A percentile compares a stretch with the other conserved stretches of the same genome.
These are phyloP conservation scores for Psilocybe mexicana DNA, from an alignment of 1,284 basidiomycete species.

Conservation along the genomic window DNA sequence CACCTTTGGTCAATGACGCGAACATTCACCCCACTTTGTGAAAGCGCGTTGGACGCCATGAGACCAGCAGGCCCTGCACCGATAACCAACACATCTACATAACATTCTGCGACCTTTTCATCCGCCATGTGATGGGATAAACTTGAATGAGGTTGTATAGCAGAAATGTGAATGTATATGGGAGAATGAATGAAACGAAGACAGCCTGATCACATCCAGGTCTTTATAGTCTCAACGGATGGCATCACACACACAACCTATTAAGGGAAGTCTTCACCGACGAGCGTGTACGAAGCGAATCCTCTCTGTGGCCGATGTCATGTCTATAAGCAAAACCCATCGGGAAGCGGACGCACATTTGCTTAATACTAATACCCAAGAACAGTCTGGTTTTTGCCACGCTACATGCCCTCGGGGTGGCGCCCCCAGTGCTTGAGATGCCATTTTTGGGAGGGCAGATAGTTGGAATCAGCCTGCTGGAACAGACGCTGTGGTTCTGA, in stretches of 20 bases:
- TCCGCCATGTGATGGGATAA: constrained; percentile 7
- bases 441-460: neutral
- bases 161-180: no score
- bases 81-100: constrained; percentile 57
- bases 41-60: constrained; percentile 65
- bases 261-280: neutral
- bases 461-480: neutral
- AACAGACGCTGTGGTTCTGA: constrained; percentile 4
- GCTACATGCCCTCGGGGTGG: constrained; percentile 2
- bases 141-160: no score
- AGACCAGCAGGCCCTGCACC: constrained; percentile 55
- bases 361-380: neutral
- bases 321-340: neutral
- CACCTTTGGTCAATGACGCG: constrained; percentile 69
- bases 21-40: constrained; percentile 58
- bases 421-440: neutral
- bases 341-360: neutral
- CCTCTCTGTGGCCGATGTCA: constrained; percentile 5
- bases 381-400: constrained; percentile 8
- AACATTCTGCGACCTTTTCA: constrained; percentile 26
- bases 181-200: no score
- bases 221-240: neutral
- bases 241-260: neutral
- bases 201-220: neutral
- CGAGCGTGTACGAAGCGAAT: neutral